Conservation (phyloP, 2,329 filamentous ascomycete species). For the Trichophyton schoenleinii region DNA sequence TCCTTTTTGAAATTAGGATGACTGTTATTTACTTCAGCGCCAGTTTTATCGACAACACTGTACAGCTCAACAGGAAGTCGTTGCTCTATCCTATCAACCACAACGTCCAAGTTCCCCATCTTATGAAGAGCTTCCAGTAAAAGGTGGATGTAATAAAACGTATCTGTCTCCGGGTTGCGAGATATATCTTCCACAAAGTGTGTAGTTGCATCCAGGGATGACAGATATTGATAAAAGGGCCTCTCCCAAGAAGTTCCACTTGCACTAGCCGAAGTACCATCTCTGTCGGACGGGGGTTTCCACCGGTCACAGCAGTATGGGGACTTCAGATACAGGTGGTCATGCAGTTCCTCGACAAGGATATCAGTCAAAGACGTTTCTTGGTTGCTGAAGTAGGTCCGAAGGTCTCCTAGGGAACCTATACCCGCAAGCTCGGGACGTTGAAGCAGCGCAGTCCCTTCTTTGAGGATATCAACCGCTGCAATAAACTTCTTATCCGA, state of each 20-base stretch:
- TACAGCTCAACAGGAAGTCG: constrained; percentile 88
- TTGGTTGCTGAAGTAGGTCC: constrained; percentile 82
- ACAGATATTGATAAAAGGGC: constrained; percentile 45
- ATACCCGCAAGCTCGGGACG: constrained; percentile 86
- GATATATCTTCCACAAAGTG: constrained; percentile 72
- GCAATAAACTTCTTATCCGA: constrained; percentile 91
- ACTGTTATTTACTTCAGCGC: constrained; percentile 82
- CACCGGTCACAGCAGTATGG: constrained; percentile 94
- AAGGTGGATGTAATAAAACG: constrained; percentile 82
- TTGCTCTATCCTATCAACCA: constrained; percentile 83
- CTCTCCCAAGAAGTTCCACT: constrained; percentile 38
- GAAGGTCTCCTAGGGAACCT: constrained; percentile 72
- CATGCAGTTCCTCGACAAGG: constrained; percentile 90
- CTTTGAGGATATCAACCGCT: constrained; percentile 83
- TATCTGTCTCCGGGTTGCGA: constrained; percentile 89
- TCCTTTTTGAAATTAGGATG: constrained; percentile 50
- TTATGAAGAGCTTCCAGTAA: constrained; percentile 83
- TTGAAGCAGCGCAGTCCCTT: constrained; percentile 68
- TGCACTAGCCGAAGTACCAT: constrained; percentile 18
- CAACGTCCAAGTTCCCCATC: constrained; percentile 70
- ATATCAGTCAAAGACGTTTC: constrained; percentile 89
- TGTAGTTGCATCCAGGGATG: constrained; percentile 41
- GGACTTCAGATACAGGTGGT: constrained; percentile 93
- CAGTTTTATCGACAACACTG: constrained; percentile 84
- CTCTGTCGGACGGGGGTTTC: constrained; percentile 53